phyloP scores from a whole-genome alignment of 257 asterid genomes.

The Gentiana dahurica region DNA sequence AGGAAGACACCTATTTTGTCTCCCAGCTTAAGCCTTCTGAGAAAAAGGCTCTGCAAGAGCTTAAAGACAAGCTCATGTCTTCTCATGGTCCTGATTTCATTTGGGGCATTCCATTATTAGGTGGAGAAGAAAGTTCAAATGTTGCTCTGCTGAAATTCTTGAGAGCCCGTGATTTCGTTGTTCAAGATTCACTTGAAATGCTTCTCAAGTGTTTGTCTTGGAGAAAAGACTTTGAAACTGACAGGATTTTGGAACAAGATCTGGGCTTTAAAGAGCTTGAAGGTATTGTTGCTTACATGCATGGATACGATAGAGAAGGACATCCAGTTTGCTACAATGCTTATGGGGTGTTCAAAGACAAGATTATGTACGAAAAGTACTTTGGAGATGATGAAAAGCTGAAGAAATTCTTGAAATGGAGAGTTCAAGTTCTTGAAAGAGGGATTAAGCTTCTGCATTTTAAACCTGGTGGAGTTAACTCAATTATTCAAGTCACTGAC shows the following conservation, averaged over 20 bases:
- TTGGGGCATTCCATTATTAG: conserved; percentile 61
- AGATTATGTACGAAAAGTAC: conserved; percentile 45
- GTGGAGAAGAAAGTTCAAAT: conserved; percentile 48
- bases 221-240: conserved; percentile 65
- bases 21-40: conserved; percentile 60
- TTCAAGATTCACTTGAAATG: conserved; percentile 51
- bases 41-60: conserved; percentile 52
- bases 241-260: conserved; percentile 55
- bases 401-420: conserved; percentile 52
- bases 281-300: conserved; percentile 73
- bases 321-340: conserved; percentile 92
- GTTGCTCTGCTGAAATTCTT: conserved; percentile 78
- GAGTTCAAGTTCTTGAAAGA: conserved; percentile 60
- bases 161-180: conserved; percentile 75
- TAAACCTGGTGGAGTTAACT: conserved; percentile 77
- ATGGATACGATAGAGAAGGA: conserved; percentile 43
- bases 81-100: conserved; percentile 31
- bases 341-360: conserved; percentile 71
- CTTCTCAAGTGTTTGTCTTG: conserved; percentile 44
- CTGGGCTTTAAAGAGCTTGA: conserved; percentile 79
- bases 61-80: conserved; percentile 40
- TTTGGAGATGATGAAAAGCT: conserved; percentile 66
- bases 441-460: conserved; percentile 58
- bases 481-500: conserved; percentile 62
- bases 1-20: conserved; percentile 72